A percentile compares a stretch with the other conserved stretches of the same genome.
These are phyloP conservation scores for Globisporangium paddicum DNA, from an alignment of 352 stramenopile species.

Conservation along the genomic window DNA sequence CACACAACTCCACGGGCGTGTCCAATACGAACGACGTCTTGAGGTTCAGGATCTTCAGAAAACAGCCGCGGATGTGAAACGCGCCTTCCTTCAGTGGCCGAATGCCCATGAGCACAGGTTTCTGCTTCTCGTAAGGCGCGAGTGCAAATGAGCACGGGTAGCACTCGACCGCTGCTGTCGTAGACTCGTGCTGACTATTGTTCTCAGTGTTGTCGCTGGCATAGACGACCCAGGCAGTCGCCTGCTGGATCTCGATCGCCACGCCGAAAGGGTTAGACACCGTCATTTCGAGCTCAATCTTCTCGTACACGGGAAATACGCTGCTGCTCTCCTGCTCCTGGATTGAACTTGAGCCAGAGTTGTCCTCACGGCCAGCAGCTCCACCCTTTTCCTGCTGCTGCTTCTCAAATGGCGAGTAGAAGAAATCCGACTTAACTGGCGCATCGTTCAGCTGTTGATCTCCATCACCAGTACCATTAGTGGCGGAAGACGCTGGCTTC, in stretches of 20 bases:
- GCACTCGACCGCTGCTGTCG: constrained; percentile 32
- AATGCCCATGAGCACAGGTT: constrained; percentile 39
- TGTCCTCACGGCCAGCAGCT: constrained; percentile 10
- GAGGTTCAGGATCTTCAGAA: constrained; percentile 56
- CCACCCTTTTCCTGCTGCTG: constrained; percentile 24
- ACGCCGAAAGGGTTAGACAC: constrained; percentile 71
- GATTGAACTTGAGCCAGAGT: constrained; percentile 2
- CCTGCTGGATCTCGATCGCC: constrained; percentile 52
- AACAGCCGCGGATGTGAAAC: constrained; percentile 50
- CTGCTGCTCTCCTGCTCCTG: constrained; percentile 34
- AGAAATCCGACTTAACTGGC: constrained; percentile 33
- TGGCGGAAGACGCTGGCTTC: background rate
- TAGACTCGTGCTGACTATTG: background rate
- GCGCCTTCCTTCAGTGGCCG: constrained; percentile 37
- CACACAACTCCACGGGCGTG: constrained; percentile 22
- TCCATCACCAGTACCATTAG: background rate
- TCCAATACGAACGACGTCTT: constrained; percentile 45
- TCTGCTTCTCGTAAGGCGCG: constrained; percentile 45
- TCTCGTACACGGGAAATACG: constrained; percentile 50
- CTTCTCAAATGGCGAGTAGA: constrained; percentile 63
- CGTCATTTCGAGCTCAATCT: constrained; percentile 46
- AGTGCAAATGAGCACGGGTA: constrained; percentile 51
- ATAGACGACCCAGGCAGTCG: constrained; percentile 45
- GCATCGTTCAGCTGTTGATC: background rate
- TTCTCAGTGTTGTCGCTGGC: constrained; percentile 1